A percentile compares a stretch with the other conserved stretches of the same genome.
phyloP scores from a whole-genome alignment of 768 basidiomycete genomes.

The Trametes sanguinea region DNA sequence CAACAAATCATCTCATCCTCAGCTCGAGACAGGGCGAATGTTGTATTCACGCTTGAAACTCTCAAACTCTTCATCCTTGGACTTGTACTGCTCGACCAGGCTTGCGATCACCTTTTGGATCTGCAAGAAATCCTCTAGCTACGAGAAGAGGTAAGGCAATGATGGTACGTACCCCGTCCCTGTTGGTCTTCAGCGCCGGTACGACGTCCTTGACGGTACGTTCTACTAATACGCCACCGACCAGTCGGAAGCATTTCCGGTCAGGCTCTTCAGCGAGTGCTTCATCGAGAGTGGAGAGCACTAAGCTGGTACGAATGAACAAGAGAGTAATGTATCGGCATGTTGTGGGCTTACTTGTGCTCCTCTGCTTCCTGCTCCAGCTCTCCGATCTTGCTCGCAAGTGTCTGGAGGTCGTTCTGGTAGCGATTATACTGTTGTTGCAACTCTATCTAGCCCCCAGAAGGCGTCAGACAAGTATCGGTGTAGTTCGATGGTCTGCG shows the following conservation, averaged over 20 bases:
- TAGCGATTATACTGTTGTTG: conserved; percentile 79
- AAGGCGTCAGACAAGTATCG: background rate
- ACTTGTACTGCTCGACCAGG: conserved; percentile 85
- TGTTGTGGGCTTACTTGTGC: conserved; percentile 64
- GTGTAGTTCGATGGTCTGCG: background rate
- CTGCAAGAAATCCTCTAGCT: conserved; percentile 39
- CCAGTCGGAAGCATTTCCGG: conserved; percentile 94
- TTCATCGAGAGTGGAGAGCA: conserved; percentile 85
- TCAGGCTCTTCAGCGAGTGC: conserved; percentile 79
- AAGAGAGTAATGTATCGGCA: background rate
- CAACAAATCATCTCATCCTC: too few relatives aligned
- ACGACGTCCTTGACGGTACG: conserved; percentile 94
- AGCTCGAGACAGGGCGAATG: conserved; percentile 53
- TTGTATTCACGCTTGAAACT: conserved; percentile 76
- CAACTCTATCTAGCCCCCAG: conserved; percentile 63
- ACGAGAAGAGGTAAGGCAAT: background rate
- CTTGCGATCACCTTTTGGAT: conserved; percentile 80
- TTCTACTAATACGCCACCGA: conserved; percentile 95
- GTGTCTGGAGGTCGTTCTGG: conserved; percentile 87
- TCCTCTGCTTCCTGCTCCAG: conserved; percentile 96
- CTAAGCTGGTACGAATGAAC: conserved; percentile 57
- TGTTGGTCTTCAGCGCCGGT: conserved; percentile 86
- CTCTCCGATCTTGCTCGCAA: conserved; percentile 94
- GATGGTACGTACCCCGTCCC: conserved; percentile 67
- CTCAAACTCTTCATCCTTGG: conserved; percentile 83